Evolutionary conservation across 192 early-diverging fungal genomes (phyloP).

Genomic region (Kappamyces sp.): DNA sequence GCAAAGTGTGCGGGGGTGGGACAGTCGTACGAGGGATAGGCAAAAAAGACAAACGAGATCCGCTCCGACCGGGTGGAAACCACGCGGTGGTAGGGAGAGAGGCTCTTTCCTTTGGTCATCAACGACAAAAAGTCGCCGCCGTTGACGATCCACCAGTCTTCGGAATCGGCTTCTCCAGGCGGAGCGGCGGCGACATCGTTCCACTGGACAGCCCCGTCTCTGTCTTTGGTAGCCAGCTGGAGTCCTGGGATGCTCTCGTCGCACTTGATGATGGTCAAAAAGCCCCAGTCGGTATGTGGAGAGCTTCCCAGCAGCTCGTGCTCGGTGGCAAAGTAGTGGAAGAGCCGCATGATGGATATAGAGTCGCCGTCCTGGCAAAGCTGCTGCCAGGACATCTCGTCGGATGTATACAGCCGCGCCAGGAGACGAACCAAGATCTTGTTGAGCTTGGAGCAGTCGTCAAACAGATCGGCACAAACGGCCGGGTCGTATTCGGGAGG

Average conservation of each 20-base stretch:
- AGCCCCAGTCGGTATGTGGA: slow-evolving; percentile 56
- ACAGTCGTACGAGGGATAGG: slow-evolving; percentile 50
- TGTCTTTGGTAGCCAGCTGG: slow-evolving; percentile 28
- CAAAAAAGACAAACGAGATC: slow-evolving; percentile 56
- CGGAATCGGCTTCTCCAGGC: slow-evolving; percentile 17
- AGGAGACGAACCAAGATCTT: slow-evolving; percentile 34
- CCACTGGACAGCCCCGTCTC: slow-evolving; percentile 31
- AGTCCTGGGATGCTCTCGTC: slow-evolving; percentile 41
- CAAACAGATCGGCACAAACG: slow-evolving; percentile 19
- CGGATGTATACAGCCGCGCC: slow-evolving; percentile 34
- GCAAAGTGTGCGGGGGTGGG: slow-evolving; percentile 17
- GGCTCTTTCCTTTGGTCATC: slow-evolving; percentile 41
- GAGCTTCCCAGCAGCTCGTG: slow-evolving; percentile 31
- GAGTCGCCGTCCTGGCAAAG: slow-evolving; percentile 37
- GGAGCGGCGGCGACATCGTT: slow-evolving; percentile 40
- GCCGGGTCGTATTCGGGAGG: slow-evolving; percentile 21
- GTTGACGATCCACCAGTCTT: slow-evolving; percentile 44
- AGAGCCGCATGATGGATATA: slow-evolving; percentile 51
- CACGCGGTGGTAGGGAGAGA: slow-evolving; percentile 55
- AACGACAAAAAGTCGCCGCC: slow-evolving; percentile 59
- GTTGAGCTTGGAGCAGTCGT: slow-evolving; percentile 35
- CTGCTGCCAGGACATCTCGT: slow-evolving; percentile 25
- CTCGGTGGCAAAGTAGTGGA: slow-evolving; percentile 32
- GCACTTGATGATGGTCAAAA: slow-evolving; percentile 51
- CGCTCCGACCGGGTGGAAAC: slow-evolving; percentile 41